Percentiles rank a stretch among this genome's conserved stretches.
Conservation (phyloP, 257 asterid genomes). For the Datura wrightii region DNA sequence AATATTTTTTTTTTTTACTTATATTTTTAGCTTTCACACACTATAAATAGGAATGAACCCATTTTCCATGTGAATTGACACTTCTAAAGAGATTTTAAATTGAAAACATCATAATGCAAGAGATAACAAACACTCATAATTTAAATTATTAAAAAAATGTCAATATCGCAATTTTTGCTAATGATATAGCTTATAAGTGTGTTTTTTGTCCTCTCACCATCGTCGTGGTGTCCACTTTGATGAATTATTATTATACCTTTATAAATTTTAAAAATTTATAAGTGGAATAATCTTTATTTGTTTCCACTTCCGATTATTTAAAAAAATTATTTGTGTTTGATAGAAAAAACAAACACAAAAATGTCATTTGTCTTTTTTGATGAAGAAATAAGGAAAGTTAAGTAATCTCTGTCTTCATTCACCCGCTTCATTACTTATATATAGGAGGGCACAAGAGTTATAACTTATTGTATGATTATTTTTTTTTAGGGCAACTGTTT, state of each 20-base stretch:
- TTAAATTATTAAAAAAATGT: too few relatives aligned
- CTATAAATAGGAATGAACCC: too few relatives aligned
- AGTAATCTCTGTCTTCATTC: not conserved
- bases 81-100: too few relatives aligned
- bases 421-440: not conserved
- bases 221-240: constrained; percentile 18
- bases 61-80: too few relatives aligned
- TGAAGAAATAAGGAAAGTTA: not conserved
- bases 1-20: too few relatives aligned
- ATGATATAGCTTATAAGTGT: not conserved
- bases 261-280: not conserved
- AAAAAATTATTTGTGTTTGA: not conserved
- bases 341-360: not conserved
- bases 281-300: constrained; percentile 22
- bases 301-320: not conserved
- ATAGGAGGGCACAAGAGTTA: not conserved
- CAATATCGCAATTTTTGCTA: not conserved
- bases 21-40: too few relatives aligned
- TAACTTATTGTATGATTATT: too few relatives aligned
- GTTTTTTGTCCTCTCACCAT: not conserved
- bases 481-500: not conserved
- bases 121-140: too few relatives aligned
- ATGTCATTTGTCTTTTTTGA: constrained; percentile 3
- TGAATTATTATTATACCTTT: not conserved
- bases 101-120: too few relatives aligned